A percentile compares a stretch with the other conserved stretches of the same genome.
phyloP scores from a whole-genome alignment of 139 green algal species.

The Nannochloris sp. region DNA sequence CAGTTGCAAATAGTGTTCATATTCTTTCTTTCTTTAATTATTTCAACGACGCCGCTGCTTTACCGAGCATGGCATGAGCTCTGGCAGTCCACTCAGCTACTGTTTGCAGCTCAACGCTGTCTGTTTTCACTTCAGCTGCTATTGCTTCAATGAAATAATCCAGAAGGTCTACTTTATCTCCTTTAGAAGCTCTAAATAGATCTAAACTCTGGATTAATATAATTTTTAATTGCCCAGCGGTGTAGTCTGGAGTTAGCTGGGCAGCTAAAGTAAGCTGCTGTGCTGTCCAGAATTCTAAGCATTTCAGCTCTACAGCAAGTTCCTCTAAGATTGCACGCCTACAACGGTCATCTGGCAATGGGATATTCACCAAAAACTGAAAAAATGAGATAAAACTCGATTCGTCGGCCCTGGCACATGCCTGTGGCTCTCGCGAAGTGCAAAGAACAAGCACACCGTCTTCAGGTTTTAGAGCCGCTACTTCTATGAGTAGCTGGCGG shows the following conservation, averaged over 20 bases:
- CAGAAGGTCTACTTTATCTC: not conserved
- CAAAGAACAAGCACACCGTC: constrained; percentile 44
- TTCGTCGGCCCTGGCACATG: constrained; percentile 72
- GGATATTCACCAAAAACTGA: constrained; percentile 67
- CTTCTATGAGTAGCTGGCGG: constrained; percentile 78
- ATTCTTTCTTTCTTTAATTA: not conserved
- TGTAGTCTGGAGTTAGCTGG: constrained; percentile 8
- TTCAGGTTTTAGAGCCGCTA: constrained; percentile 33
- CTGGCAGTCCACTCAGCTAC: not conserved
- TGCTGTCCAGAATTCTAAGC: not conserved
- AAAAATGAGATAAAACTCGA: constrained; percentile 71
- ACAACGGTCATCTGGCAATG: constrained; percentile 52
- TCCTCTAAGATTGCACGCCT: not conserved
- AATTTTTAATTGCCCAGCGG: constrained; percentile 8
- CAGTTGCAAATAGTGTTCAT: not conserved
- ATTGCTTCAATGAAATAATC: not conserved
- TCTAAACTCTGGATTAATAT: no score
- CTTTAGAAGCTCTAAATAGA: no score
- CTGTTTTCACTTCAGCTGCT: not conserved
- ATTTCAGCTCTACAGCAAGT: not conserved
- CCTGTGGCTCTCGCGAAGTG: constrained; percentile 53
- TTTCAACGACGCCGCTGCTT: not conserved
- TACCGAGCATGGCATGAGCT: not conserved
- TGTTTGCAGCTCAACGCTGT: not conserved
- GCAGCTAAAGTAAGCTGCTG: not conserved